Evolutionary conservation across 1,284 basidiomycete species (phyloP).

Genomic region (Ustilago crameri): DNA sequence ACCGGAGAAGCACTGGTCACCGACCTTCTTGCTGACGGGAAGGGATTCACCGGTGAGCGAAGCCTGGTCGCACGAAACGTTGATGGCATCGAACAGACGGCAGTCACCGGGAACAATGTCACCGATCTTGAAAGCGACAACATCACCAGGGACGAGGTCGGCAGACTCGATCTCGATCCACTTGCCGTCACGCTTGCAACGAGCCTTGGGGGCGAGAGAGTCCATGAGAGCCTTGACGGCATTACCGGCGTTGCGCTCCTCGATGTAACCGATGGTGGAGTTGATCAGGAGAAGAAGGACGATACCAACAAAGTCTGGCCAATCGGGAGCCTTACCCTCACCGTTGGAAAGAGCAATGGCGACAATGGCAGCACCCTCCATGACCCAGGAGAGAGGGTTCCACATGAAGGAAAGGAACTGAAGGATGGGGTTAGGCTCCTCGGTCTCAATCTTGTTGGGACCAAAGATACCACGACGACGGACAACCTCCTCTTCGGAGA

Average conservation of each 20-base stretch:
- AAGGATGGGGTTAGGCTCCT: constrained; percentile 77
- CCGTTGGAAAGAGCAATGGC: constrained; percentile 97
- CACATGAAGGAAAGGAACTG: constrained; percentile 69
- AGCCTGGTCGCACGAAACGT: constrained; percentile 81
- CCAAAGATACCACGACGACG: constrained; percentile 94
- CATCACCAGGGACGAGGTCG: constrained; percentile 89
- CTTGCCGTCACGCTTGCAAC: constrained; percentile 74
- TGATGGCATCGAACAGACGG: constrained; percentile 81
- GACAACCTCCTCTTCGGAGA: constrained; percentile 78
- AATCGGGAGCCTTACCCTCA: constrained; percentile 84
- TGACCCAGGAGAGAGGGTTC: constrained; percentile 79
- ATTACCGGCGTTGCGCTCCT: constrained; percentile 95
- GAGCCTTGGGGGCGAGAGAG: constrained; percentile 95
- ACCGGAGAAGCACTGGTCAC: constrained; percentile 76
- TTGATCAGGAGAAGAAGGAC: constrained; percentile 90
- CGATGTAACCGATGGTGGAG: constrained; percentile 97
- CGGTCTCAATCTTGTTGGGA: constrained; percentile 82
- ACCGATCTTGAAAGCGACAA: constrained; percentile 86
- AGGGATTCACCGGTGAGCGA: constrained; percentile 98
- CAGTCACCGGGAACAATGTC: constrained; percentile 89
- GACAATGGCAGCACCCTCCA: constrained; percentile 96
- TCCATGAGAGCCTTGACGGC: constrained; percentile 99
- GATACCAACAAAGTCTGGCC: constrained; percentile 98
- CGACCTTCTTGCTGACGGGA: constrained; percentile 83
- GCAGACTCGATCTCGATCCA: constrained; percentile 75